Percentiles rank a stretch among this genome's conserved stretches.
Conservation (phyloP, 2,329 filamentous ascomycete genomes). For the Claviceps paspali region DNA sequence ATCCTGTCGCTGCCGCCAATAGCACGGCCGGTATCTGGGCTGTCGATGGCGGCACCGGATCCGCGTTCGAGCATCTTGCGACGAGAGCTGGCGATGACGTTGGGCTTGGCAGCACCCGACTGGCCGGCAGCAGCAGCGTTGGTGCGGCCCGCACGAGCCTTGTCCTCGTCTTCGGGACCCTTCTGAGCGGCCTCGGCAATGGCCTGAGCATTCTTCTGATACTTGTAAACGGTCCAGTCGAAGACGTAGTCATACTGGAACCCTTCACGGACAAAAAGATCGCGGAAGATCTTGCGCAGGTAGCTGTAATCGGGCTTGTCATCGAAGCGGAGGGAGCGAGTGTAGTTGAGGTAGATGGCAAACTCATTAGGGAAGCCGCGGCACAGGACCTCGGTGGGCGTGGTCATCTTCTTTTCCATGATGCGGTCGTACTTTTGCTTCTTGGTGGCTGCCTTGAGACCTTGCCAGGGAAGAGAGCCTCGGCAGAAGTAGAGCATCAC, state of each 20-base stretch:
- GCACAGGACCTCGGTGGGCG: conserved; percentile 94
- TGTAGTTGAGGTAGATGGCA: conserved; percentile 99
- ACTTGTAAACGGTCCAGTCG: conserved; percentile 99
- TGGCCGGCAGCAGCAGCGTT: conserved; percentile 49
- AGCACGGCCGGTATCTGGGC: conserved; percentile 58
- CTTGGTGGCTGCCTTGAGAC: conserved; percentile 94
- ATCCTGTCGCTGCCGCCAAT: conserved; percentile 80
- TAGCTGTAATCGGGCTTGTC: conserved; percentile 99
- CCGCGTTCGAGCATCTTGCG: conserved; percentile 70
- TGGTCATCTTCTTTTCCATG: conserved; percentile 99
- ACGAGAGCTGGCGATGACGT: conserved; percentile 60
- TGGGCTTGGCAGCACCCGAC: conserved; percentile 51
- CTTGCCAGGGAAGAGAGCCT: conserved; percentile 96
- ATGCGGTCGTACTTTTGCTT: conserved; percentile 99
- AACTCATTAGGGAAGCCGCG: conserved; percentile 99
- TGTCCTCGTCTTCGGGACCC: conserved; percentile 58
- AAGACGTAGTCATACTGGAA: conserved; percentile 99
- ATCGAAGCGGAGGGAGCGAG: conserved; percentile 92
- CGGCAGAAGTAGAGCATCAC: conserved; percentile 99
- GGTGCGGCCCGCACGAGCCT: conserved; percentile 53
- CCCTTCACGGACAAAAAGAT: conserved; percentile 94
- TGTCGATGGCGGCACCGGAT: conserved; percentile 42
- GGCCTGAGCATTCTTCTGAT: conserved; percentile 94
- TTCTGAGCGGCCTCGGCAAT: conserved; percentile 68
- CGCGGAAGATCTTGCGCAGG: conserved; percentile 99